These are phyloP conservation scores for Schizophyllum amplum DNA, from an alignment of 1,284 basidiomycete species.

Conservation along the genomic window DNA sequence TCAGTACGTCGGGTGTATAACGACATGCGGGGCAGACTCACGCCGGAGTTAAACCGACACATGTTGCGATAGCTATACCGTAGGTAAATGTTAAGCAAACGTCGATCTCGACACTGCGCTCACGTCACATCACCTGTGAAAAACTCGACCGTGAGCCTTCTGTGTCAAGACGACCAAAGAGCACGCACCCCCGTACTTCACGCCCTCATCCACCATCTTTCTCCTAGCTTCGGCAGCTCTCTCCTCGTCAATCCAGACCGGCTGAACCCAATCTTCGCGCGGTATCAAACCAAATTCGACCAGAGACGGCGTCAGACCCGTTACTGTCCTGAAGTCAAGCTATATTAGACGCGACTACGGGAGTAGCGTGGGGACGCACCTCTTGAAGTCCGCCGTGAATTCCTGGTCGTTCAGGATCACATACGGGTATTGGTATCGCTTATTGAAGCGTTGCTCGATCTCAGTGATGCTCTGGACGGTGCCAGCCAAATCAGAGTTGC, in stretches of 20 bases:
- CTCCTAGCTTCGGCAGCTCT: conserved; percentile 53
- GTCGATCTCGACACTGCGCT: not conserved
- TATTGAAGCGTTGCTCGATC: conserved; percentile 33
- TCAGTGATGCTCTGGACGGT: conserved; percentile 28
- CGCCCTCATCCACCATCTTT: conserved; percentile 58
- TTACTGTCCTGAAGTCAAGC: conserved; percentile 5
- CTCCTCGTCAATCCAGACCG: conserved; percentile 65
- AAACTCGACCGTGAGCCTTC: not conserved
- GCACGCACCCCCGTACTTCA: conserved; percentile 65
- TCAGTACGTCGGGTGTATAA: conserved; percentile 1
- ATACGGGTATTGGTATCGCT: conserved; percentile 39
- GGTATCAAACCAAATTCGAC: conserved; percentile 13
- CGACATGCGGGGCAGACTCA: conserved; percentile 24
- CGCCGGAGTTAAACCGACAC: conserved; percentile 94
- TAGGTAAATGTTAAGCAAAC: not conserved
- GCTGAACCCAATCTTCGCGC: conserved; percentile 21
- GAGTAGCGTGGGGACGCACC: conserved; percentile 16
- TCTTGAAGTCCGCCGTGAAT: conserved; percentile 41
- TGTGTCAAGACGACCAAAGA: conserved; percentile 1
- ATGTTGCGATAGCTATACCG: conserved; percentile 50
- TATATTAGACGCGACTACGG: not conserved
- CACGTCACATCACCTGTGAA: conserved; percentile 32
- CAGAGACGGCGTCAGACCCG: conserved; percentile 5
- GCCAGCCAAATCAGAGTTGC: conserved; percentile 40
- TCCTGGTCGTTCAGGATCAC: conserved; percentile 43